Evolutionary conservation across 768 basidiomycete species (phyloP).

Genomic region (Paxillus rubicundulus): DNA sequence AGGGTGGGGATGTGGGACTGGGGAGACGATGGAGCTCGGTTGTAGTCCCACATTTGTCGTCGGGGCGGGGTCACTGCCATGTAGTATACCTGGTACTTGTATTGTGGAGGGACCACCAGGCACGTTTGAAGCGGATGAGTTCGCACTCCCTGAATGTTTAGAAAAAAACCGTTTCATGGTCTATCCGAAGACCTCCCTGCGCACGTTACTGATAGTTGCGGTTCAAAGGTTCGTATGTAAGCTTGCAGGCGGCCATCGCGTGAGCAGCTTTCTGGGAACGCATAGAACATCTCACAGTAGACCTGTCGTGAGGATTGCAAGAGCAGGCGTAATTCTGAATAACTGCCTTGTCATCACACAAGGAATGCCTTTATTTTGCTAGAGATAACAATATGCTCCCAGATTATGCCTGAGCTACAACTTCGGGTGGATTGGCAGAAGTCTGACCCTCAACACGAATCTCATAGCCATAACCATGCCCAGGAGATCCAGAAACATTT

Average conservation of each 20-base stretch:
- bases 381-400: slow-evolving; percentile 16
- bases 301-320: background rate
- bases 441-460: slow-evolving; percentile 58
- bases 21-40: slow-evolving; percentile 62
- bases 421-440: slow-evolving; percentile 49
- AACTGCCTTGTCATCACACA: background rate
- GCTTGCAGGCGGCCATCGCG: background rate
- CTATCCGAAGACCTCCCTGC: background rate
- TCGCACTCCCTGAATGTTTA: slow-evolving; percentile 16
- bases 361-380: slow-evolving; percentile 11
- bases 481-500: slow-evolving; percentile 57
- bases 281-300: background rate
- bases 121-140: background rate
- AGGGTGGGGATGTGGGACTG: slow-evolving; percentile 74
- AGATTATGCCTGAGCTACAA: slow-evolving; percentile 27
- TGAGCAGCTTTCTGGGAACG: background rate
- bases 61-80: slow-evolving; percentile 6
- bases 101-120: background rate
- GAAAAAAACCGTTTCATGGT: slow-evolving; percentile 34
- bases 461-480: slow-evolving; percentile 79
- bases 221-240: background rate
- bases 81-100: background rate
- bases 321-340: background rate
- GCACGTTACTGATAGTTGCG: background rate
- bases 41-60: slow-evolving; percentile 37